Evolutionary conservation across 371 early-diverging fungal species (phyloP).

Genomic region (Mucor mucedo): DNA sequence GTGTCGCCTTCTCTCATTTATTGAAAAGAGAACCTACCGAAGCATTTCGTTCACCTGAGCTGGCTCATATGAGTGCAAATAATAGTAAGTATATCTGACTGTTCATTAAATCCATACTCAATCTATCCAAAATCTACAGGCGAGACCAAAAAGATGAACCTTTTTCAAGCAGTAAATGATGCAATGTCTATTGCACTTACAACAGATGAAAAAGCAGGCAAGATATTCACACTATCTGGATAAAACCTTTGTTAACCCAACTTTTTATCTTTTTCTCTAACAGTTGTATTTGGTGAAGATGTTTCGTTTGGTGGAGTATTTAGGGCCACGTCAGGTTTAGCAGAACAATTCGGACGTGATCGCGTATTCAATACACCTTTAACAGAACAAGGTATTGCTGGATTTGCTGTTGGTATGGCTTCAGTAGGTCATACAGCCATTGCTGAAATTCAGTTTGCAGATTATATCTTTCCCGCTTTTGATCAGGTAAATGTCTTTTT

Average conservation of each 20-base stretch:
- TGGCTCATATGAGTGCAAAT: conserved; percentile 62
- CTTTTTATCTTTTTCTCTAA: not conserved
- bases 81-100: conserved; percentile 44
- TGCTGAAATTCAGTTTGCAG: conserved; percentile 99
- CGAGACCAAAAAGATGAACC: conserved; percentile 90
- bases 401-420: conserved; percentile 98
- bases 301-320: conserved; percentile 98
- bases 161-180: conserved; percentile 95
- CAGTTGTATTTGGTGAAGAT: conserved; percentile 97
- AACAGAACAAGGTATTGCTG: conserved; percentile 96
- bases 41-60: conserved; percentile 79
- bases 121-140: conserved; percentile 31
- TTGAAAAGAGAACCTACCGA: conserved; percentile 73
- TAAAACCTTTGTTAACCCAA: not conserved
- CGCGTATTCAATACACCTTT: conserved; percentile 98
- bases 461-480: conserved; percentile 97
- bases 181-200: conserved; percentile 89
- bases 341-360: conserved; percentile 88
- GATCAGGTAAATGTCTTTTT: conserved; percentile 75
- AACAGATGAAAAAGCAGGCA: conserved; percentile 88
- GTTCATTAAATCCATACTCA: not conserved
- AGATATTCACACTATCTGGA: not conserved
- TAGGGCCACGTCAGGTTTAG: conserved; percentile 91
- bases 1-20: conserved; percentile 76
- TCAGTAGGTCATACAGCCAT: conserved; percentile 96